These are phyloP conservation scores for Pythium apleroticum DNA, from an alignment of 352 stramenopile genomes.

Conservation along the genomic window DNA sequence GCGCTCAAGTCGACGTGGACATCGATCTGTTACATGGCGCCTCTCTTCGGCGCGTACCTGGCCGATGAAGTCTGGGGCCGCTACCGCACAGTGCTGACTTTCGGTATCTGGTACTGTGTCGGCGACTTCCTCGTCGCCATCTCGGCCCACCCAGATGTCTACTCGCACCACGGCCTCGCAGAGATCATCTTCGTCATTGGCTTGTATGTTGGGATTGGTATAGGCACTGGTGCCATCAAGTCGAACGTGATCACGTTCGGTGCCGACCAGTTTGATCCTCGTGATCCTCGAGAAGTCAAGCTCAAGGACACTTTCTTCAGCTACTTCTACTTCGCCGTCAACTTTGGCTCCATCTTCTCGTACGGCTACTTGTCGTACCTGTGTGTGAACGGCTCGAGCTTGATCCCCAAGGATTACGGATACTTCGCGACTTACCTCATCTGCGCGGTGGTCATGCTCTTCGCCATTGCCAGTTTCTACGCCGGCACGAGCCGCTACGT, in stretches of 20 bases:
- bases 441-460: constrained; percentile 38
- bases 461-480: constrained; percentile 45
- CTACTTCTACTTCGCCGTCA: constrained; percentile 81
- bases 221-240: constrained; percentile 31
- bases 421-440: constrained; percentile 81
- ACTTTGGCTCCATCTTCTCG: constrained; percentile 66
- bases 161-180: constrained; percentile 35
- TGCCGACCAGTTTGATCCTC: constrained; percentile 56
- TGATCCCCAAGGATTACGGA: constrained; percentile 66
- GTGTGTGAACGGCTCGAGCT: constrained; percentile 63
- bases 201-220: constrained; percentile 51
- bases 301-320: constrained; percentile 74
- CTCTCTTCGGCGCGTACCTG: constrained; percentile 55
- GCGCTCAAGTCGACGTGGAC: constrained; percentile 70
- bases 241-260: constrained; percentile 34
- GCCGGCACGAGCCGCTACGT: constrained; percentile 52
- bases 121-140: constrained; percentile 65
- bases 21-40: constrained; percentile 60
- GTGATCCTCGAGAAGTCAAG: constrained; percentile 38
- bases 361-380: constrained; percentile 80
- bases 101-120: constrained; percentile 62
- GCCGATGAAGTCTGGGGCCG: constrained; percentile 63
- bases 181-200: constrained; percentile 63
- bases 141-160: constrained; percentile 48
- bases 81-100: constrained; percentile 58